Conservation (phyloP, 1,139 yeast species). For the Nakaseomyces delphensis region DNA sequence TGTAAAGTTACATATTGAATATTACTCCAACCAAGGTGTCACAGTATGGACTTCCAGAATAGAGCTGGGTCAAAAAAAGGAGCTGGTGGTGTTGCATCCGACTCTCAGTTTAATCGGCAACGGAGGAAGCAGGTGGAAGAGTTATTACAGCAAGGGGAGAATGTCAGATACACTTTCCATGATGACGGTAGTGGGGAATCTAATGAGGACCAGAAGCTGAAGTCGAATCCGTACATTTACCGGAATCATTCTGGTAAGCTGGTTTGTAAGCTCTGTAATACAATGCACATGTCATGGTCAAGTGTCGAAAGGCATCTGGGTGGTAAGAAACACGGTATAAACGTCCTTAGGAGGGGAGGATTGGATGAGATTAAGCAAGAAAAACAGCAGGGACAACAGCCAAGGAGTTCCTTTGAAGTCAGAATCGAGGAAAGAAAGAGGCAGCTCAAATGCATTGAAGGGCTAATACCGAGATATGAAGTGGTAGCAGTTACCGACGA, state of each 20-base stretch:
- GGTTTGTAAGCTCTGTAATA: constrained; percentile 58
- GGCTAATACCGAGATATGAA: constrained; percentile 23
- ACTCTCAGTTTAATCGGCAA: constrained; percentile 49
- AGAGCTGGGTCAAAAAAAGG: constrained; percentile 44
- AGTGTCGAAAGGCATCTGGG: constrained; percentile 52
- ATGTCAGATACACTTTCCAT: constrained; percentile 43
- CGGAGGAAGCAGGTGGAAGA: constrained; percentile 49
- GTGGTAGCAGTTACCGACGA: constrained; percentile 32
- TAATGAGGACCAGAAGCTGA: constrained; percentile 11
- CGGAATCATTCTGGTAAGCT: constrained; percentile 52
- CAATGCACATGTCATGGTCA: constrained; percentile 53
- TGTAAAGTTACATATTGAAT: no score
- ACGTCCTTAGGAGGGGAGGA: constrained; percentile 41
- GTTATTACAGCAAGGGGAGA: constrained; percentile 34
- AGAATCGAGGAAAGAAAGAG: constrained; percentile 22
- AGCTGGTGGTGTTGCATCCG: constrained; percentile 55
- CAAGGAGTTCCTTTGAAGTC: constrained; percentile 14
- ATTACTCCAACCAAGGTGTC: no score
- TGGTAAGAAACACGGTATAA: constrained; percentile 54
- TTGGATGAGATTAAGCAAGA: constrained; percentile 3
- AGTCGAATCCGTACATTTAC: constrained; percentile 56
- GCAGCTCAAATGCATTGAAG: constrained; percentile 19
- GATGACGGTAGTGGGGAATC: constrained; percentile 21
- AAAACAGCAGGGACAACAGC: constrained; percentile 34
- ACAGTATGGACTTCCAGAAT: constrained; percentile 38